Percentiles rank a stretch among this genome's conserved stretches.
Evolutionary conservation across 768 basidiomycete species (phyloP).

Genomic region (Gelatoporia subvermispora): DNA sequence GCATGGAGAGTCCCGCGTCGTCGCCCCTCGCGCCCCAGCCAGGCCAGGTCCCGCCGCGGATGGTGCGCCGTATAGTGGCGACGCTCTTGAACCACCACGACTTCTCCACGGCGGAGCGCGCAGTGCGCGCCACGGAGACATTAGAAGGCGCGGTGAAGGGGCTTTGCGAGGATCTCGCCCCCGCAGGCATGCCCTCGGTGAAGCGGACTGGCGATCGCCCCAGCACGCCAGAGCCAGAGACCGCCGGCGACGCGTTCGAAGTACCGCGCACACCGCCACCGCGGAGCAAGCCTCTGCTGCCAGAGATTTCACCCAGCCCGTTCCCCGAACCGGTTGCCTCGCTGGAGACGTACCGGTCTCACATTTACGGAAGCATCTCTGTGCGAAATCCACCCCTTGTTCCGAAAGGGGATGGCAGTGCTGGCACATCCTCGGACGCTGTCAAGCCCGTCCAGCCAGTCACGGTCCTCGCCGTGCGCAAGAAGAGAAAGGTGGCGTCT

Average conservation of each 20-base stretch:
- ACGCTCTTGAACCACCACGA: slow-evolving; percentile 72
- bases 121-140: slow-evolving; percentile 64
- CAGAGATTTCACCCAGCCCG: slow-evolving; percentile 58
- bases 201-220: slow-evolving; percentile 6
- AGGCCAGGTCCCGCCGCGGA: slow-evolving; percentile 59
- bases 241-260: slow-evolving; percentile 24
- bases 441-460: slow-evolving; percentile 31
- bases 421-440: slow-evolving; percentile 10
- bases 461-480: slow-evolving; percentile 58
- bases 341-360: slow-evolving; percentile 51
- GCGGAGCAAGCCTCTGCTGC: slow-evolving; percentile 22
- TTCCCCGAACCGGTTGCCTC: slow-evolving; percentile 63
- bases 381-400: slow-evolving; percentile 44
- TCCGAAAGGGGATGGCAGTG: slow-evolving; percentile 16
- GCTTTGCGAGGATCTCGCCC: slow-evolving; percentile 59
- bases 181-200: slow-evolving; percentile 5
- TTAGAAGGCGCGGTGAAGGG: slow-evolving; percentile 66
- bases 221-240: slow-evolving; percentile 16
- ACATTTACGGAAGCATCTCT: slow-evolving; percentile 54
- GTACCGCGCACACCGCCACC: slow-evolving; percentile 49
- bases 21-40: slow-evolving; percentile 46
- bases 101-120: slow-evolving; percentile 63
- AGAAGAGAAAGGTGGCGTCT: slow-evolving; percentile 30
- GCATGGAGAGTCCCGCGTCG: slow-evolving; percentile 17
- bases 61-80: slow-evolving; percentile 66